A percentile compares a stretch with the other conserved stretches of the same genome.
These are phyloP conservation scores for Fraxinus greggii DNA, from an alignment of 305 asterid species.

Conservation along the genomic window DNA sequence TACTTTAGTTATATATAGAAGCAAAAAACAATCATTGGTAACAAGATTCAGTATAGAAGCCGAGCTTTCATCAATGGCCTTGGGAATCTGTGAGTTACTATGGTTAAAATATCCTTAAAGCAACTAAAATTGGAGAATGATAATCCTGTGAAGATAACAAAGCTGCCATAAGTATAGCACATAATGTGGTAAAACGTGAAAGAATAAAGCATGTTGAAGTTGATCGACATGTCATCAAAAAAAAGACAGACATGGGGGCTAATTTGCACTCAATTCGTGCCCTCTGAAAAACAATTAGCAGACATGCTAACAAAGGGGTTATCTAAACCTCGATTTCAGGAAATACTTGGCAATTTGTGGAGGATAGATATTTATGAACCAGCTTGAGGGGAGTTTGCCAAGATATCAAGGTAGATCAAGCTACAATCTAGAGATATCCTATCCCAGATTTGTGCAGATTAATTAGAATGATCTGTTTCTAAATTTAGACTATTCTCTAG, in stretches of 20 bases:
- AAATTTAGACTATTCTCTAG: not conserved
- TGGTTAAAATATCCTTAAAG: not conserved
- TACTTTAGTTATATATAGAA: not conserved
- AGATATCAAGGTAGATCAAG: not conserved
- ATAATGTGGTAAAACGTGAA: not conserved
- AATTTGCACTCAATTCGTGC: not conserved
- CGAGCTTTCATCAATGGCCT: not conserved
- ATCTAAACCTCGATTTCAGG: not conserved
- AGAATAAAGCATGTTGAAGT: not conserved
- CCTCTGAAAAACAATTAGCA: not conserved
- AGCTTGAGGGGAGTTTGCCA: not conserved
- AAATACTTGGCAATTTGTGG: not conserved
- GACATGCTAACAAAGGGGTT: not conserved
- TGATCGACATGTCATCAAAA: not conserved
- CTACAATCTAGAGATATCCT: not conserved
- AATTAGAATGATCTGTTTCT: not conserved
- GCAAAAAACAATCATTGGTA: not conserved
- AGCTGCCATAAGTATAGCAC: not conserved
- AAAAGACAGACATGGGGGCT: not conserved
- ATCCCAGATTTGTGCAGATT: not conserved
- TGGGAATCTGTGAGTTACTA: not conserved
- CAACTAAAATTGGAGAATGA: not conserved
- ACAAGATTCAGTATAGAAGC: not conserved
- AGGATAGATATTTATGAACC: not conserved
- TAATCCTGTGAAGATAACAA: not conserved